phyloP scores from a whole-genome alignment of 2,329 filamentous ascomycete species.

The Cytospora leucostoma region DNA sequence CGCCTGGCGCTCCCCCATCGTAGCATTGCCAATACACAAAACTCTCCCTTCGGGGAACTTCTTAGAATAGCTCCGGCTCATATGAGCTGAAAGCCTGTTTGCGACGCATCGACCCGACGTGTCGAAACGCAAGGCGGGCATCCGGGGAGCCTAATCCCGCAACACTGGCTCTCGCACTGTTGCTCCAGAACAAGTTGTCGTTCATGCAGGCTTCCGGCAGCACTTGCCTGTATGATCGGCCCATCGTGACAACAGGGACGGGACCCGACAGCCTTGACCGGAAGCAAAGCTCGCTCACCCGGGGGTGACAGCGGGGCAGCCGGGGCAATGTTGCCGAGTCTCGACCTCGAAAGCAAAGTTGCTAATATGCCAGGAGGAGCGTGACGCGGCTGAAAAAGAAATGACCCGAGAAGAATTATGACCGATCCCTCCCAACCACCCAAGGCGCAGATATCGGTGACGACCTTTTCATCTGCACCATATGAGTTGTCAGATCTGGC shows the following conservation, averaged over 20 bases:
- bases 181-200: background rate
- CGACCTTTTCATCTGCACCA: background rate
- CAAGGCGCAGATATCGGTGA: constrained; percentile 3
- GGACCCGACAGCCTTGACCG: background rate
- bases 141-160: background rate
- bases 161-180: constrained; percentile 9
- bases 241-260: background rate
- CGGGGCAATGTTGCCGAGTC: background rate
- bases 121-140: background rate
- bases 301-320: background rate
- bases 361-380: background rate
- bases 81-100: background rate
- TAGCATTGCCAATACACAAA: background rate
- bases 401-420: background rate
- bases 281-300: background rate
- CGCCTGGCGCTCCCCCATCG: background rate
- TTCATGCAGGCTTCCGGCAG: constrained; percentile 15
- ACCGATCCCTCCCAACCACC: constrained; percentile 3
- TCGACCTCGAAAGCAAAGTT: constrained; percentile 1
- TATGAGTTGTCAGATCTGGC: constrained; percentile 9
- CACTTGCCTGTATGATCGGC: constrained; percentile 2
- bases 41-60: background rate
- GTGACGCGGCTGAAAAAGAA: background rate
- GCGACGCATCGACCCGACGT: background rate
- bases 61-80: background rate